Conservation (phyloP, 139 green algal genomes). For the Tetraselmis chui region DNA sequence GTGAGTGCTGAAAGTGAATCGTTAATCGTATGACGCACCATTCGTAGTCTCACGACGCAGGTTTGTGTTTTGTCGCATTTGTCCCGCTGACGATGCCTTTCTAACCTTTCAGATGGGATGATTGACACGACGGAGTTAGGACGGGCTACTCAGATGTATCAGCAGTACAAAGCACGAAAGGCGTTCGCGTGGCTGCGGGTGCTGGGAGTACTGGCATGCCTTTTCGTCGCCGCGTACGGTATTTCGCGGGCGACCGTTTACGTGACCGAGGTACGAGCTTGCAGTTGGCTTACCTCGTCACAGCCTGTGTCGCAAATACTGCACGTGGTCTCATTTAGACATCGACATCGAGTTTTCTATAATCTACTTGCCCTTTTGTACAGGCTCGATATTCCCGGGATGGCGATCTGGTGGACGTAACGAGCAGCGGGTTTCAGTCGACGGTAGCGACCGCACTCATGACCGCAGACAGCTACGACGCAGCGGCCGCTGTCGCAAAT, state of each 20-base stretch:
- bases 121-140: background rate
- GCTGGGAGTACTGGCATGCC: background rate
- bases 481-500: background rate
- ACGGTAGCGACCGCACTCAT: background rate
- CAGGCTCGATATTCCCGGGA: background rate
- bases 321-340: no score
- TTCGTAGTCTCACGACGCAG: background rate
- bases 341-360: no score
- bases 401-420: background rate
- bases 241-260: background rate
- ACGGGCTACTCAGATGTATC: background rate
- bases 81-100: background rate
- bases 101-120: background rate
- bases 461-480: background rate
- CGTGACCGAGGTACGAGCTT: background rate
- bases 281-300: no score
- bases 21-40: background rate
- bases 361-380: background rate
- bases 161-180: background rate
- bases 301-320: background rate
- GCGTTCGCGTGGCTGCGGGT: background rate
- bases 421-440: background rate
- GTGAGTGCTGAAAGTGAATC: background rate
- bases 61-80: background rate
- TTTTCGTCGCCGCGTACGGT: background rate